Evolutionary conservation across 371 early-diverging fungal genomes (phyloP), one percentile per base, ranked within the genome.

Genomic region (Smittium mucronatum): DNA sequence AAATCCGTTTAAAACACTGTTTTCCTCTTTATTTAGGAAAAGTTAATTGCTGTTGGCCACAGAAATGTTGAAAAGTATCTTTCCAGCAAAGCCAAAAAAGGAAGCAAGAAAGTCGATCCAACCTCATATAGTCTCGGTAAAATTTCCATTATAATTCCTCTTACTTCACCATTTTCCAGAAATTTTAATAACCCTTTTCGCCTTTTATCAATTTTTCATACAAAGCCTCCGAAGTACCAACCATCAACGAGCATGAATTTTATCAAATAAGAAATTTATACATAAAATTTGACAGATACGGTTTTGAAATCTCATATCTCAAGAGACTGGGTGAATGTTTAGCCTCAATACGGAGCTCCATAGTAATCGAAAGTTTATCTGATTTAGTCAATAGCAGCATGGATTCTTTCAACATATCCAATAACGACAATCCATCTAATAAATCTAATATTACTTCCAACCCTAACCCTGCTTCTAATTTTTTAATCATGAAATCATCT

Each of bases 11-110:
- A n/a, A n/a, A n/a, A n/a, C n/a, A n/a, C n/a, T n/a, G n/a, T n/a
- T n/a, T n/a, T n/a, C n/a, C n/a, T n/a, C n/a, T 21, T 21, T 47
- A 11, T 47, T 47, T 47, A 47, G 47, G 81, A 73, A 69, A 72
- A 79, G 74, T 70, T 84, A 5, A 72, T 79, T 32, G 82, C 82
- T 63, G 80, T 78, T 25, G 78, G 81, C 1, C 69, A 79, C 57
- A 78, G 74, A 35, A 73, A 85, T 68, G 72, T 84, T 29, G 76
- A 80, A 69, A 71, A 83, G 63, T 78, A 86, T 28, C 87, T 87
- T 71, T 73, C 77, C 34, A 76, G 78, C 68, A 76, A 78, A 77
- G 78, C 87, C 58, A 74, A 80, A 65, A 77, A 76, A 57, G 73
- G 75, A 63, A 81, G 82, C 72, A 73, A 70, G 33, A 80, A 84